phyloP scores from a whole-genome alignment of 495 filamentous ascomycete species.

The Daldinia concentrica region DNA sequence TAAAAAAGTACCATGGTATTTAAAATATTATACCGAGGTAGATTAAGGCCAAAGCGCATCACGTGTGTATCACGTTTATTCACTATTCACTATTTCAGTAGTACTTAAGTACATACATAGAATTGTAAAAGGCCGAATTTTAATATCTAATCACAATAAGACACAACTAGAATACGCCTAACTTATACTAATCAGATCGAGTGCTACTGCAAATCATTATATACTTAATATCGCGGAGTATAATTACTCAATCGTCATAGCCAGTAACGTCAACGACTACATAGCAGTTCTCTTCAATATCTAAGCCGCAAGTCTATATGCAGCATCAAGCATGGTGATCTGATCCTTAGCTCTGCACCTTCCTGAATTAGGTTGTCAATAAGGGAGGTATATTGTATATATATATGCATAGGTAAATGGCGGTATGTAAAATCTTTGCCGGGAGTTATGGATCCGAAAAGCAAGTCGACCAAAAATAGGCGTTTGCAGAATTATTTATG shows the following conservation, averaged over 20 bases:
- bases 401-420: neutral
- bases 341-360: neutral
- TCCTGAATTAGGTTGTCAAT: neutral
- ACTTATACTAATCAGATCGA: too few species aligned
- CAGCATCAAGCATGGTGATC: neutral
- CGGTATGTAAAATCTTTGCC: neutral
- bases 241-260: neutral
- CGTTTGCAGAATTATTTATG: neutral
- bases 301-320: neutral
- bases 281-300: neutral
- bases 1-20: neutral
- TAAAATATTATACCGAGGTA: slow-evolving; percentile 6
- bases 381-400: neutral
- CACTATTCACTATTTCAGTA: neutral
- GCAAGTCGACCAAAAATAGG: neutral
- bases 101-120: neutral
- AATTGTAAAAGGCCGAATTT: too few species aligned
- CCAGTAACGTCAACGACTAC: neutral
- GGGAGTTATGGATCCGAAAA: neutral
- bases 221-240: neutral
- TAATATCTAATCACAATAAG: too few species aligned
- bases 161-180: too few species aligned
- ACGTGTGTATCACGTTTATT: neutral
- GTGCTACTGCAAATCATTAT: neutral
- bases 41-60: slow-evolving; percentile 1